Evolutionary conservation across 441 rosid genomes (phyloP), one percentile per base, ranked within the genome.

Genomic region (Populus hybrid): DNA sequence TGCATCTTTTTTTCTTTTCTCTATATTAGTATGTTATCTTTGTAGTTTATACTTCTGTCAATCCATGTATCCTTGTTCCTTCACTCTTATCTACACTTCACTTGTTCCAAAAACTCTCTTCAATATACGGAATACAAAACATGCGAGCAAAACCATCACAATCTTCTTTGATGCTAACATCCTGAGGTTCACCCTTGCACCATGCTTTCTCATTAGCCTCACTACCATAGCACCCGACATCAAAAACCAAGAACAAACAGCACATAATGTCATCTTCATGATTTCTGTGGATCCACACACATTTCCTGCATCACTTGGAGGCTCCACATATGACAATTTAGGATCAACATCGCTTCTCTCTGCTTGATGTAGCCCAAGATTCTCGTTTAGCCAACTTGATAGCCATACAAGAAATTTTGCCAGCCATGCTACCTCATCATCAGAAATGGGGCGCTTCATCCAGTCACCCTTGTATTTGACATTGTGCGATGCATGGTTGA

Each of bases 391-490:
- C 95, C 89, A 83, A 67, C 68, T 71, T 1, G 98, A 94, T 32
- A 90, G 81, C 84, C 78, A 81, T 75, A 93, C 86, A 20, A 95
- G 87, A 74, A 89, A 71, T 75, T 89, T 91, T 4, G 89, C 98
- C 35, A 95, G 90, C 97, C 94, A 95, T 59, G 87, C 91, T 40
- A 95, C 84, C 84, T 93, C 99, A 61, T 92, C 91, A 28, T 85
- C 85, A 3, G 99, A 95, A 66, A 88, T 81, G 1, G 99, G 99
- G 20, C 96, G 94, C 72, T 84, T 91, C 96, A 95, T 92, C 94
- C 93, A 87, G 77, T 95, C 98, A 21, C 96, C 97, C 81, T 89
- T 91, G 86, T 88, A 93, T 76, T 85, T 86, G 75, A 85, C 67
- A 46, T 81, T 70, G 16, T 80, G 76, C 75, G 77, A 76, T 35